Evolutionary conservation across 257 asterid genomes (phyloP).

Genomic region (Ligustrum vulgare): DNA sequence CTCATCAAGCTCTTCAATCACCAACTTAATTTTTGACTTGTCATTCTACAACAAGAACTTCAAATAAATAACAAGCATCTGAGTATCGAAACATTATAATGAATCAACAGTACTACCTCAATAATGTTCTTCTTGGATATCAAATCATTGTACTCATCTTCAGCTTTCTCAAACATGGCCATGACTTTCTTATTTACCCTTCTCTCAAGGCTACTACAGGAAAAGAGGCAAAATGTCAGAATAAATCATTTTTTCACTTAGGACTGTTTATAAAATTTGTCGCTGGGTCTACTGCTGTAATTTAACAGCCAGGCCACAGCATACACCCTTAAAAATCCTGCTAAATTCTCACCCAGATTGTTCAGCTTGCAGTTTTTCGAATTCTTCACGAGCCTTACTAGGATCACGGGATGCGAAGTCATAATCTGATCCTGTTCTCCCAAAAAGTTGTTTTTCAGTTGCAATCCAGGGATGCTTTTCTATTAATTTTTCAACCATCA

Average conservation of each 20-base stretch:
- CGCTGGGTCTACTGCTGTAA: too few species aligned
- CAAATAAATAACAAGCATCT: conserved; percentile 28
- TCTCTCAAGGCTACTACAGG: too few species aligned
- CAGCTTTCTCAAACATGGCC: too few species aligned
- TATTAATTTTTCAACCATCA: conserved; percentile 76
- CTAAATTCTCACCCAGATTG: conserved; percentile 79
- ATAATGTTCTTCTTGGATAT: too few species aligned
- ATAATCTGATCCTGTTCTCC: conserved; percentile 88
- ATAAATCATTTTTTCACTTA: too few species aligned
- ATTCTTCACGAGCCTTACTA: conserved; percentile 62
- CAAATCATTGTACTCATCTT: too few species aligned
- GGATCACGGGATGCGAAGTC: conserved; percentile 87
- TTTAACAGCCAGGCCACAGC: background rate
- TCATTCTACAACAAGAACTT: conserved; percentile 62
- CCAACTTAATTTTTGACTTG: conserved; percentile 92
- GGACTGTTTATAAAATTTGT: too few species aligned
- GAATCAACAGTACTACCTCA: conserved; percentile 55
- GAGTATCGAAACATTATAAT: conserved; percentile 12
- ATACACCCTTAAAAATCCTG: conserved; percentile 11
- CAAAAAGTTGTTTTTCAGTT: conserved; percentile 94
- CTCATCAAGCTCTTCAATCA: conserved; percentile 98
- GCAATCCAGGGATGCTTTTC: conserved; percentile 95
- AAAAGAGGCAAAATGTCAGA: too few species aligned
- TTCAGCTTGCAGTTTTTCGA: conserved; percentile 75
- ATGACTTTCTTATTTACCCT: too few species aligned